Evolutionary conservation across 2,329 filamentous ascomycete species (phyloP), one percentile per base, ranked within the genome.

Genomic region (Cryphonectria japonica): DNA sequence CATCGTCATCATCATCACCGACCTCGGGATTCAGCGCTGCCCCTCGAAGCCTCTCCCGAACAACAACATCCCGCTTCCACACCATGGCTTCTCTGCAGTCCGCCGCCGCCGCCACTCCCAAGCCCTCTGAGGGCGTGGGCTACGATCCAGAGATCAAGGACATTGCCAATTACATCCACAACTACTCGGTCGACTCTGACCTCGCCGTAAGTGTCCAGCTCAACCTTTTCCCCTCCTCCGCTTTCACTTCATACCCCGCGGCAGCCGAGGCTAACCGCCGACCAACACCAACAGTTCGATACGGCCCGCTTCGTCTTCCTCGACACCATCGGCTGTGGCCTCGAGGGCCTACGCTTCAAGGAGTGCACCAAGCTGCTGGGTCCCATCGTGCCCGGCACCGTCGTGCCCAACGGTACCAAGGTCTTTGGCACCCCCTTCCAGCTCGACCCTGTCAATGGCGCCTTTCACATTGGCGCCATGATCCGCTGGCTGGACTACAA

Each of bases 401-500:
- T 91, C 62, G 95, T 98, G 69, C 95, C 96, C 80, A 95, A 97
- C 80, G 96, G 96, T 76, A 92, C 94, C 78, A 93, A 91, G 80
- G 93, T 99, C 61, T 93, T 93, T 57, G 96, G 96, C 75, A 98
- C 96, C 43, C 90, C 92, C 76, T 98, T 95, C 85, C 92, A 97
- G 84, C 91, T 99, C 76, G 96, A 98, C 81, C 96, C 96, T 54
- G 91, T 98, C 80, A 95, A 95, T 78, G 96, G 92, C 74, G 96
- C 96, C 75, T 98, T 99, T 89, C 98, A 98, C 88, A 98, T 99
- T 78, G 96, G 96, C 78, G 93, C 96, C 78, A 97, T 97, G 92
- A 97, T 99, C 85, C 89, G 96, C 80, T 99, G 96, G 96, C 89
- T 99, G 78, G 96, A 99, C 86, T 99, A 98, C 89, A 99, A 99